Evolutionary conservation across 345 rosid genomes (phyloP).

Genomic region (Eucalyptus curtisii): DNA sequence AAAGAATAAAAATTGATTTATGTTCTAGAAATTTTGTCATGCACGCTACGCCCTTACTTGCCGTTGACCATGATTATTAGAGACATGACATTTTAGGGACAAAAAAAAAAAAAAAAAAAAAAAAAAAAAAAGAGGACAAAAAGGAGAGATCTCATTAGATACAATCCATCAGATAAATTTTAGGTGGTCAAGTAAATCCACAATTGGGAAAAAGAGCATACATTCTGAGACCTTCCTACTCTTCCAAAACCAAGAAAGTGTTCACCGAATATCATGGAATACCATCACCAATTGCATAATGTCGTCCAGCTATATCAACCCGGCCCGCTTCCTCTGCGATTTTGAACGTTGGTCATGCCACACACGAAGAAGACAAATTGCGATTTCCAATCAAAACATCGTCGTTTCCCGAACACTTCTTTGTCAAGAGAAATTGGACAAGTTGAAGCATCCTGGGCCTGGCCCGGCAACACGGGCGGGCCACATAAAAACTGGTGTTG

Average conservation of each 20-base stretch:
- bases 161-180: neutral
- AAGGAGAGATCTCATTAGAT: neutral
- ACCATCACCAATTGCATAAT: neutral
- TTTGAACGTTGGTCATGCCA: neutral
- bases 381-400: neutral
- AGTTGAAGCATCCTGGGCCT: neutral
- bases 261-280: neutral
- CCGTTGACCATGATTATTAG: rapidly evolving
- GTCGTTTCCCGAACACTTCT: neutral
- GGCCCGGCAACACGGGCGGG: neutral
- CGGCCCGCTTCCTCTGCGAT: neutral
- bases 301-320: neutral
- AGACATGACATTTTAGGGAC: too few relatives aligned
- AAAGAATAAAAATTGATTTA: rapidly evolving
- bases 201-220: neutral
- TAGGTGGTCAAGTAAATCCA: neutral
- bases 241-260: neutral
- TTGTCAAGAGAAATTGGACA: neutral
- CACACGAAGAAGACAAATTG: neutral
- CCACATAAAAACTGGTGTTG: neutral
- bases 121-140: neutral
- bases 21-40: too few relatives aligned
- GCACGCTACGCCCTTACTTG: rapidly evolving
- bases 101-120: too few relatives aligned
- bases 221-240: neutral